Conservation (phyloP, 1,139 yeast species). For the Geotrichum citri-aurantii region DNA sequence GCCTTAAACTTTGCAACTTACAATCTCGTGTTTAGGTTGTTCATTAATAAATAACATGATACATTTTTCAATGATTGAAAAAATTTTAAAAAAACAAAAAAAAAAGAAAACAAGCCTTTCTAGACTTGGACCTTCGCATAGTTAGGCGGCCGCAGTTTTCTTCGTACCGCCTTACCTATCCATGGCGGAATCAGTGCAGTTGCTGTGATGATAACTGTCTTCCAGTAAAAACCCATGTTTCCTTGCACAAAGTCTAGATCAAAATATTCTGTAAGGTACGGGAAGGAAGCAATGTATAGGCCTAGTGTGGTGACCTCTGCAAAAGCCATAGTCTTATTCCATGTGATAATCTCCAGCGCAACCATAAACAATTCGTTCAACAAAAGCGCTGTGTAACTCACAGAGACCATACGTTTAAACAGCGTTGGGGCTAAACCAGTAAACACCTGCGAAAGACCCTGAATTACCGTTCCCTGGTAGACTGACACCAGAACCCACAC, state of each 20-base stretch:
- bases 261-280: slow-evolving; percentile 79
- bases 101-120: too few species aligned
- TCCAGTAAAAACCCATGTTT: slow-evolving; percentile 61
- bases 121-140: slow-evolving; percentile 83
- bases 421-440: slow-evolving; percentile 52
- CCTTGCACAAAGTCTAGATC: slow-evolving; percentile 55
- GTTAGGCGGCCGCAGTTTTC: slow-evolving; percentile 84
- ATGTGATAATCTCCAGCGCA: slow-evolving; percentile 80
- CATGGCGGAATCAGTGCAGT: slow-evolving; percentile 85
- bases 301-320: slow-evolving; percentile 66
- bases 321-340: slow-evolving; percentile 75
- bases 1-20: not conserved
- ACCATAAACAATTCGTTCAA: slow-evolving; percentile 91
- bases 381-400: slow-evolving; percentile 74
- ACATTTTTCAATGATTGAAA: too few species aligned
- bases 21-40: not conserved
- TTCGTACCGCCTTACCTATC: slow-evolving; percentile 67
- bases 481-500: slow-evolving; percentile 86
- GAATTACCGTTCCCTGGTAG: slow-evolving; percentile 79
- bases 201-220: slow-evolving; percentile 54
- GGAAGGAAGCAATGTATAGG: slow-evolving; percentile 67
- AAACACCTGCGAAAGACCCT: slow-evolving; percentile 70
- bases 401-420: slow-evolving; percentile 74
- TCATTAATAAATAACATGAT: not conserved
- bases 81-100: too few species aligned